phyloP scores from a whole-genome alignment of 495 filamentous ascomycete species.

The Lasiosphaeria hispida region DNA sequence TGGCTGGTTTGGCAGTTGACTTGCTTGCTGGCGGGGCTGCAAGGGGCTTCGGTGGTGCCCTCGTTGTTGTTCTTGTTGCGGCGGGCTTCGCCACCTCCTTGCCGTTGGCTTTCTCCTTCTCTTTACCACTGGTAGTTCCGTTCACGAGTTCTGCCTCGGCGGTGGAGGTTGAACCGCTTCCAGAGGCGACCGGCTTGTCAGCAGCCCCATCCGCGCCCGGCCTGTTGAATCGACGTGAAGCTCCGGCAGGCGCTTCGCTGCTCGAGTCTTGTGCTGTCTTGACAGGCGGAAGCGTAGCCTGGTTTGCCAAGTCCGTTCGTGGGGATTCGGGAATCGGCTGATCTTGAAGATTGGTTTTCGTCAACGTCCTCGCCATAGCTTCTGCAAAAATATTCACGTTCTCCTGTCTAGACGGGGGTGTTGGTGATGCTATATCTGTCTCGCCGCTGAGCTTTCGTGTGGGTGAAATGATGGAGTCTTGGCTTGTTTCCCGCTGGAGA shows the following conservation, averaged over 20 bases:
- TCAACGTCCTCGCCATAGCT: conserved; percentile 26
- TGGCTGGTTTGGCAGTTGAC: conserved; percentile 35
- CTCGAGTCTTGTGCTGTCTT: conserved; percentile 15
- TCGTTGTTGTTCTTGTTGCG: conserved; percentile 34
- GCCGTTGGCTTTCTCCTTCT: conserved; percentile 13
- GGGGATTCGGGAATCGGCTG: conserved; percentile 39
- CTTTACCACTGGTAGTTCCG: conserved; percentile 13
- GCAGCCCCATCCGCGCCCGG: conserved; percentile 1
- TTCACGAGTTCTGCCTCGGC: conserved; percentile 9
- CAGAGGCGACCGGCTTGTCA: background rate
- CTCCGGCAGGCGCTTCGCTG: conserved; percentile 13
- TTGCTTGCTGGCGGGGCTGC: conserved; percentile 33
- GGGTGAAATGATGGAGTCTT: conserved; percentile 38
- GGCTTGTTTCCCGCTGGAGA: conserved; percentile 40
- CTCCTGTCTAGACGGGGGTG: conserved; percentile 25
- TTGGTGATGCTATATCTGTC: conserved; percentile 32
- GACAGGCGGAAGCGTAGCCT: conserved; percentile 10
- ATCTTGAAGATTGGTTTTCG: conserved; percentile 32
- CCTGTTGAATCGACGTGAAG: background rate
- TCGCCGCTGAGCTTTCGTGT: conserved; percentile 38
- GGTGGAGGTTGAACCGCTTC: conserved; percentile 9
- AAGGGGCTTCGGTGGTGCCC: conserved; percentile 32
- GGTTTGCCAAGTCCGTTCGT: conserved; percentile 12
- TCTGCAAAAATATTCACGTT: conserved; percentile 31
- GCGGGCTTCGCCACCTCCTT: conserved; percentile 38